Percentiles rank a stretch among this genome's conserved stretches.
Conservation (phyloP, 2,329 filamentous ascomycete genomes). For the Xylariaceae sp. region DNA sequence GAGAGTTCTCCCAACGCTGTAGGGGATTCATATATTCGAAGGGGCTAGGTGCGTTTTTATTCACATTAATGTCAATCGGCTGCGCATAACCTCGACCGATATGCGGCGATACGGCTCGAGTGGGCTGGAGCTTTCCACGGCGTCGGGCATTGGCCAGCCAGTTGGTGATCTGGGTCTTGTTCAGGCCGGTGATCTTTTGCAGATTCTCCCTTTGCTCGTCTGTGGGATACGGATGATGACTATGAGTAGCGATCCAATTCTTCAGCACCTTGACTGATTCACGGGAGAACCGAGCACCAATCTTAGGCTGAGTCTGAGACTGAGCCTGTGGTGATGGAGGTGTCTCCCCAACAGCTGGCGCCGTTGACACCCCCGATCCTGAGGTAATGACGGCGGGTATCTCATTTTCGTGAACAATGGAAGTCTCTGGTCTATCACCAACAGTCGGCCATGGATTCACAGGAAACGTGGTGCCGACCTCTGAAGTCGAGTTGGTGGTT, state of each 20-base stretch:
- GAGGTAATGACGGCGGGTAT: conserved; percentile 23
- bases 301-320: conserved; percentile 48
- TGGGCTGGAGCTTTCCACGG: conserved; percentile 68
- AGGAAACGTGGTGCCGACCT: conserved; percentile 37
- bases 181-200: conserved; percentile 72
- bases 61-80: conserved; percentile 68
- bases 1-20: conserved; percentile 55
- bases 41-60: conserved; percentile 46
- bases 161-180: conserved; percentile 78
- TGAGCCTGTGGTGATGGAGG: conserved; percentile 28
- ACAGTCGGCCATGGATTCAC: conserved; percentile 43
- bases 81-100: conserved; percentile 53
- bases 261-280: conserved; percentile 77
- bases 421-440: conserved; percentile 39
- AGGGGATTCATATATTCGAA: conserved; percentile 52
- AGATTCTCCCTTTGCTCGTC: conserved; percentile 81
- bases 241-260: conserved; percentile 76
- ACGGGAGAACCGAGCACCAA: conserved; percentile 70
- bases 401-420: conserved; percentile 37
- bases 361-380: conserved; percentile 17
- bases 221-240: conserved; percentile 78
- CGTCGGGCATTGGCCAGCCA: conserved; percentile 89
- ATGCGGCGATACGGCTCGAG: conserved; percentile 64
- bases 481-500: conserved; percentile 33
- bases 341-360: conserved; percentile 23